Conservation (phyloP, 129 eudicot genomes). For the Artemisia tridentata region DNA sequence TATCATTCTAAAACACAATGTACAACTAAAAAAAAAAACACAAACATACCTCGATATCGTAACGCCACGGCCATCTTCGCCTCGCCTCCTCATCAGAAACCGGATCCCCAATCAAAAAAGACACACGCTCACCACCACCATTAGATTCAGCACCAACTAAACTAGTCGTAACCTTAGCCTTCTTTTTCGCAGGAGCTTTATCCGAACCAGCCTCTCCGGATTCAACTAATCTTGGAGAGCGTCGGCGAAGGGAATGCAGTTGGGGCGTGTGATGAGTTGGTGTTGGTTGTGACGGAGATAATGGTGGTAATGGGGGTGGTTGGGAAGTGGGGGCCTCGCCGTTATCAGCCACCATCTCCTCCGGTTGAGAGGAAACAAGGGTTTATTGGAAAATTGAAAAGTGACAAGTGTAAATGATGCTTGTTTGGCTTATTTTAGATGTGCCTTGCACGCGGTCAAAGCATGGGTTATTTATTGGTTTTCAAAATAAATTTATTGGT, state of each 20-base stretch:
- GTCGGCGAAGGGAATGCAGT: constrained; percentile 26
- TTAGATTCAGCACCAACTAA: background rate
- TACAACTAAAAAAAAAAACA: background rate
- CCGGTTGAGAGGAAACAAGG: background rate
- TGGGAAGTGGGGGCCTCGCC: constrained; percentile 23
- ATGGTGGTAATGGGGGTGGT: constrained; percentile 18
- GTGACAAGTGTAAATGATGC: background rate
- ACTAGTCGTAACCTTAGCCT: constrained; percentile 21
- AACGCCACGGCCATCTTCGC: constrained; percentile 65
- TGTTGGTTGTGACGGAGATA: constrained; percentile 4
- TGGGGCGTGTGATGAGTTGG: too few species aligned
- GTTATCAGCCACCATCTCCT: constrained; percentile 31
- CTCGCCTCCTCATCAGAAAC: constrained; percentile 59
- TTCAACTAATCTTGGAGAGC: constrained; percentile 44
- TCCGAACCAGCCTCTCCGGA: constrained; percentile 17
- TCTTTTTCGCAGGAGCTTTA: constrained; percentile 29
- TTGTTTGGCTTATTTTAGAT: too few species aligned
- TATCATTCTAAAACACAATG: background rate
- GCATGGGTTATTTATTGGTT: too few species aligned
- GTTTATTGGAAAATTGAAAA: background rate
- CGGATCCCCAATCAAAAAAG: constrained; percentile 54
- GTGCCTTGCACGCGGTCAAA: too few species aligned
- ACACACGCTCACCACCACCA: background rate
- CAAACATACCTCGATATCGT: constrained; percentile 36
- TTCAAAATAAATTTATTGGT: too few species aligned